Base-by-base conservation (phyloP, 257 asterid species). In the Eustoma russellianum region DNA sequence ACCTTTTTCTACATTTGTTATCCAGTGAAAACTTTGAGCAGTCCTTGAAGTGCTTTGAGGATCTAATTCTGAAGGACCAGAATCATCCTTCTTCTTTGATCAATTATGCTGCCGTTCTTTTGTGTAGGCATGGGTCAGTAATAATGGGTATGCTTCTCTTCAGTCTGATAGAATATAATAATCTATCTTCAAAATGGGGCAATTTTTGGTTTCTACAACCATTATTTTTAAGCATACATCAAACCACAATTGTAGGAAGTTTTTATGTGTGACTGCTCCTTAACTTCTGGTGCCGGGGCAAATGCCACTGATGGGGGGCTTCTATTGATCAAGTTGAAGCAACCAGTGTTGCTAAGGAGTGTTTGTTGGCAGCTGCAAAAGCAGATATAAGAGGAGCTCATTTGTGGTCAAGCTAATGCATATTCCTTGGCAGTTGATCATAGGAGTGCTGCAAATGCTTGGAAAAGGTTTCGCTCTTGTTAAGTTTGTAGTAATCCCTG, bases 341-440 rank as follows among this genome's bases (percentile, higher is more conserved):
- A 58, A 75, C 73, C 50, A 67, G 68, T 62, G 87, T 81, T 64
- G 97, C 98, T 54, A 92, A 80, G 72, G 97, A 88, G 63, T 92
- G 98, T 74, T 78, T 92, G 72, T 74, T 88, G 70, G 95, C 95
- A 41, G 96, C 95, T 53, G 75, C 62, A 48, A 82, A 83, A 77
- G 66, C 86, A 53, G 96, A 88, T 57, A 92, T 97, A 30, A 85
- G 77, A 70, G 85, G 83, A 46, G 84, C 93, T 64, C 98, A 88
- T 83, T 69, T 88, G 38, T 92, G 98, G 98, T 70, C 81, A 16
- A 92, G 95, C 98, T 62, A 88, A 79, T 76, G 95, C 98, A 56
- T 88, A 77, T 81, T 57, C 64, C 75, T 82, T 92, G 86, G 62
- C 70, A 48, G 95, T 95, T 70, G 97, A 92, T 71, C 88, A 80